A percentile compares a stretch with the other conserved stretches of the same genome.
Conservation (phyloP, 768 basidiomycete genomes). For the Infundibulicybe gibba region DNA sequence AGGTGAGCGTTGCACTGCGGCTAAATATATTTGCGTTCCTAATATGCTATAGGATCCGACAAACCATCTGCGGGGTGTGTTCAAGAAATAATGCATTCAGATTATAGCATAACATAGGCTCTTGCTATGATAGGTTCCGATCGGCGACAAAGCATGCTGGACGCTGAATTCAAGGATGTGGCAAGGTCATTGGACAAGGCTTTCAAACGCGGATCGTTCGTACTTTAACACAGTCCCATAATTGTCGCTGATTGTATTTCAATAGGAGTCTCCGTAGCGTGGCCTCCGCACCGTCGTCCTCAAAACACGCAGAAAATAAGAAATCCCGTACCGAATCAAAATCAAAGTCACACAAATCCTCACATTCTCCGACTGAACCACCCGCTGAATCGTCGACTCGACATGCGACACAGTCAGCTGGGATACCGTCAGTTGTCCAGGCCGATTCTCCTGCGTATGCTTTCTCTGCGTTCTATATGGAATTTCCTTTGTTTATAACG, state of each 20-base stretch:
- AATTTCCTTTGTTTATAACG: background rate
- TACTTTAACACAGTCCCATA: slow-evolving; percentile 1
- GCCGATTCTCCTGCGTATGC: slow-evolving; percentile 5
- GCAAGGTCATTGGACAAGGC: slow-evolving; percentile 38
- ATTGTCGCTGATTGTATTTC: background rate
- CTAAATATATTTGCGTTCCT: background rate
- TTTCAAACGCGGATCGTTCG: slow-evolving; percentile 34
- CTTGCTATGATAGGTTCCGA: slow-evolving; percentile 11
- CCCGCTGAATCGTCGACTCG: no score
- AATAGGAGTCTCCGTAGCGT: slow-evolving; percentile 10
- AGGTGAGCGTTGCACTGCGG: slow-evolving; percentile 19
- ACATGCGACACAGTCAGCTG: no score
- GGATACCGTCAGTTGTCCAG: background rate
- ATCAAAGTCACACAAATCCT: no score
- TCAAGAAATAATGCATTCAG: no score
- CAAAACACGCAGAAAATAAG: no score
- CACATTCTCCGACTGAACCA: no score
- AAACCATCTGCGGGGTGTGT: no score
- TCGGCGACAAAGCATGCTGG: slow-evolving; percentile 28
- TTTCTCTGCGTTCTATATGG: background rate
- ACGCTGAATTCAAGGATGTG: slow-evolving; percentile 39
- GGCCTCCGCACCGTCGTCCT: slow-evolving; percentile 3
- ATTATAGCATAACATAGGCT: no score
- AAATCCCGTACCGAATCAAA: no score
- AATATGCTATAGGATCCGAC: slow-evolving; percentile 5